Conservation (phyloP, 352 stramenopile species). For the Phytophthora tentaculata region DNA sequence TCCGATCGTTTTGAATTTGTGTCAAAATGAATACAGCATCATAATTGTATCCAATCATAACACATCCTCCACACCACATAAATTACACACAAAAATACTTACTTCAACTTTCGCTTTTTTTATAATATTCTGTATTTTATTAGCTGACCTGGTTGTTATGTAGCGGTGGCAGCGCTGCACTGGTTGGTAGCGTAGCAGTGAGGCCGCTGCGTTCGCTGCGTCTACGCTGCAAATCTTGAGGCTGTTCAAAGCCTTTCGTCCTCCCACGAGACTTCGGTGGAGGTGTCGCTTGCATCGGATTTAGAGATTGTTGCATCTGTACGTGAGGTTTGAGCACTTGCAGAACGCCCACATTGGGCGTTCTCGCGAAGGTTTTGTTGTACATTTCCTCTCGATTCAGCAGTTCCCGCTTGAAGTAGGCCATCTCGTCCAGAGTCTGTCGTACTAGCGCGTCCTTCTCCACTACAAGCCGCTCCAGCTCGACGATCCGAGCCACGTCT, state of each 20-base stretch:
- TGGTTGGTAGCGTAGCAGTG: slow-evolving; percentile 7
- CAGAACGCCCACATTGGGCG: slow-evolving; percentile 89
- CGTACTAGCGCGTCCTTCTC: slow-evolving; percentile 78
- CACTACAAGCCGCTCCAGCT: slow-evolving; percentile 64
- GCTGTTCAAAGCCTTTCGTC: slow-evolving; percentile 37
- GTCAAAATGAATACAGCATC: slow-evolving; percentile 2
- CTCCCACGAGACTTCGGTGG: slow-evolving; percentile 47
- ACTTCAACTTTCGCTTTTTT: too few species aligned
- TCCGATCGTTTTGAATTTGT: slow-evolving; percentile 3
- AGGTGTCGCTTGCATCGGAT: slow-evolving; percentile 14
- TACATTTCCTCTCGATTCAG: slow-evolving; percentile 94
- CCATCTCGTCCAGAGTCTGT: slow-evolving; percentile 88
- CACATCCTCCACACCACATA: background rate
- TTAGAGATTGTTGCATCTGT: slow-evolving; percentile 43
- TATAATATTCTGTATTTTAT: too few species aligned
- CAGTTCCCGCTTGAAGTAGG: slow-evolving; percentile 93
- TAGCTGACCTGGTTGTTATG: too few species aligned
- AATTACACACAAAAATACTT: background rate
- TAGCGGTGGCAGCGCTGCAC: too few species aligned
- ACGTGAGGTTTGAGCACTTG: slow-evolving; percentile 88
- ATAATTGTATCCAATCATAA: slow-evolving; percentile 7
- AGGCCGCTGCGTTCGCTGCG: slow-evolving; percentile 50
- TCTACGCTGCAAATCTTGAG: slow-evolving; percentile 48
- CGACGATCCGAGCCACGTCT: slow-evolving; percentile 80
- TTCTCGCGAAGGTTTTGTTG: slow-evolving; percentile 92